Conservation (phyloP, 441 rosid species). For the Erysimum pusillum region DNA sequence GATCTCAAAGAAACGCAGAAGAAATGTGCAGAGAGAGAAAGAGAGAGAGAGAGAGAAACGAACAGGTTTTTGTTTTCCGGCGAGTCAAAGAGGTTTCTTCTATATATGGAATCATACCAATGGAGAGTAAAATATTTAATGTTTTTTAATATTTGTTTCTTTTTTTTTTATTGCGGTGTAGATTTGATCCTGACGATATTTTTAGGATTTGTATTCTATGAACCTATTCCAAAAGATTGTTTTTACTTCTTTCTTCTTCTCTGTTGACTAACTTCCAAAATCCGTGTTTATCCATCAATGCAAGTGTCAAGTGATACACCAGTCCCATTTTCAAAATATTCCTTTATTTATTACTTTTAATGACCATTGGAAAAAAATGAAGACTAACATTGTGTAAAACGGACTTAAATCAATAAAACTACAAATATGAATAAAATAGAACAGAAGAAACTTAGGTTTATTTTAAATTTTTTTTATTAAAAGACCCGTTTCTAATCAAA, state of each 20-base stretch:
- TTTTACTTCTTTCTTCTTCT: background rate
- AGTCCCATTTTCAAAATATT: conserved; percentile 39
- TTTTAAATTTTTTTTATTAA: background rate
- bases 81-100: conserved; percentile 42
- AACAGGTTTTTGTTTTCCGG: conserved; percentile 17
- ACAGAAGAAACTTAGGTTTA: background rate
- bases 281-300: background rate
- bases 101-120: conserved; percentile 42
- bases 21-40: conserved; percentile 25
- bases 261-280: conserved; percentile 40
- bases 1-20: conserved; percentile 14
- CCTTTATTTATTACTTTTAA: background rate
- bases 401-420: background rate
- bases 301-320: background rate
- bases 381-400: background rate
- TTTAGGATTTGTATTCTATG: conserved; percentile 25
- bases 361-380: background rate
- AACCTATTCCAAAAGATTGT: conserved; percentile 16
- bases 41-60: conserved; percentile 15
- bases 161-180: conserved; percentile 38
- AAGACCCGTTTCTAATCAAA: background rate
- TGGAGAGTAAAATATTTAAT: conserved; percentile 3
- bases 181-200: conserved; percentile 29
- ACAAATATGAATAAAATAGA: background rate
- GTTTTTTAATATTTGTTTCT: conserved; percentile 23